Conservation (phyloP, 164 flowering plant genomes). For the Stephania cephalantha region DNA sequence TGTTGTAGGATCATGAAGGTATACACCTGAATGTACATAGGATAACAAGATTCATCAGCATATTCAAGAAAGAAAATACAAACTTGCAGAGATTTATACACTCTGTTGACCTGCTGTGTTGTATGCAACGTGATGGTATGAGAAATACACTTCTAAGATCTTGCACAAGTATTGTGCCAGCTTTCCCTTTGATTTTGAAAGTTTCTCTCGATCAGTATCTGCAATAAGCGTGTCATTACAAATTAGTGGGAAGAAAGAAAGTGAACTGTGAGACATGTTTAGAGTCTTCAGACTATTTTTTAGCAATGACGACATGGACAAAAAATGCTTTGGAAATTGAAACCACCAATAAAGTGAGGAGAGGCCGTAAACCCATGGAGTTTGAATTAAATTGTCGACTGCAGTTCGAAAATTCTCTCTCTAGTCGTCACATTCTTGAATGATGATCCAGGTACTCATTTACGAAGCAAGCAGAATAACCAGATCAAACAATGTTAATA, state of each 20-base stretch:
- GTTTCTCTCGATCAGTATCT: slow-evolving; percentile 62
- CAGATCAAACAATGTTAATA: background rate
- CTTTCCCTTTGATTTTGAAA: slow-evolving; percentile 60
- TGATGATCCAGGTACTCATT: background rate
- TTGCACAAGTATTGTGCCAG: slow-evolving; percentile 71
- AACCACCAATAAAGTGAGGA: background rate
- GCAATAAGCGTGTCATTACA: slow-evolving; percentile 5
- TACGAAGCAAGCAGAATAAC: background rate
- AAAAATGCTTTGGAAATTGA: background rate
- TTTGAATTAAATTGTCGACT: background rate
- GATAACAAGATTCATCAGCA: slow-evolving; percentile 7
- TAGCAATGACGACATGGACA: background rate
- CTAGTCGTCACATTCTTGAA: background rate
- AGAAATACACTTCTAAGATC: slow-evolving; percentile 63
- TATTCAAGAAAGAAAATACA: background rate
- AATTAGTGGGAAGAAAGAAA: background rate
- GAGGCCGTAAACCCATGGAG: background rate
- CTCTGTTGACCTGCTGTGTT: slow-evolving; percentile 46
- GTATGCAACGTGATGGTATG: slow-evolving; percentile 74
- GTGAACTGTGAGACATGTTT: background rate
- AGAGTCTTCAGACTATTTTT: background rate
- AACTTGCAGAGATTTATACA: background rate
- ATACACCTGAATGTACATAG: slow-evolving; percentile 56
- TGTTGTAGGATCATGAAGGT: slow-evolving; percentile 93
- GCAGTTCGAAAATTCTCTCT: background rate